Evolutionary conservation across 768 basidiomycete species (phyloP).

Genomic region (Hygrocybe punicea): DNA sequence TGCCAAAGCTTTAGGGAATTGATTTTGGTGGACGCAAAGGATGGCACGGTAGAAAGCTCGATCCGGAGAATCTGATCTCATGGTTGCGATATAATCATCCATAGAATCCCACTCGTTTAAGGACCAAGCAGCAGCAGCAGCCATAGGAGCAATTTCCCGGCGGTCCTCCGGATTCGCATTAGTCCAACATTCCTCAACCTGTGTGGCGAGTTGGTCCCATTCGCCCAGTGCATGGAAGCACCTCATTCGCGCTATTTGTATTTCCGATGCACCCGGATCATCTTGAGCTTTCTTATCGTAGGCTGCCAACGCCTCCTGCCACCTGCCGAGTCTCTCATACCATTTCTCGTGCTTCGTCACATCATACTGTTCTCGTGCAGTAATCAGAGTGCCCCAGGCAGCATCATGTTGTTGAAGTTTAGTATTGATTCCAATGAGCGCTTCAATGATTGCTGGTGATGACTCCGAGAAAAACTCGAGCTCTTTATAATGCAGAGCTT

Average conservation of each 20-base stretch:
- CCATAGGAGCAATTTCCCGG: conserved; percentile 91
- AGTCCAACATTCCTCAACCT: conserved; percentile 86
- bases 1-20: conserved; percentile 83
- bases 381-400: conserved; percentile 92
- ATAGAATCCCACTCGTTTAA: conserved; percentile 96
- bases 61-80: conserved; percentile 92
- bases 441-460: conserved; percentile 86
- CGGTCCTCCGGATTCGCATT: conserved; percentile 80
- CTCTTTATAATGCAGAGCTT: conserved; percentile 98
- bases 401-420: conserved; percentile 96
- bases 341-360: conserved; percentile 94
- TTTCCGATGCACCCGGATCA: conserved; percentile 73
- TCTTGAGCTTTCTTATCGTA: conserved; percentile 75
- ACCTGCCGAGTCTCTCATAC: conserved; percentile 94
- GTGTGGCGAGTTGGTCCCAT: conserved; percentile 86
- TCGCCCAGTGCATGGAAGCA: conserved; percentile 96
- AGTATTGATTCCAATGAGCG: conserved; percentile 94
- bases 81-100: conserved; percentile 93
- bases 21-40: conserved; percentile 92
- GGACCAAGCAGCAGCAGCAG: conserved; percentile 96
- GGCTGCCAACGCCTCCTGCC: conserved; percentile 87
- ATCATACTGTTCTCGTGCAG: conserved; percentile 86
- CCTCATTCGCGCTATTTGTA: conserved; percentile 89
- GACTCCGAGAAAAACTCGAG: conserved; percentile 93
- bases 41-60: conserved; percentile 96